These are phyloP conservation scores for Rhodotorula kratochvilovae DNA, from an alignment of 768 basidiomycete genomes.

Conservation along the genomic window DNA sequence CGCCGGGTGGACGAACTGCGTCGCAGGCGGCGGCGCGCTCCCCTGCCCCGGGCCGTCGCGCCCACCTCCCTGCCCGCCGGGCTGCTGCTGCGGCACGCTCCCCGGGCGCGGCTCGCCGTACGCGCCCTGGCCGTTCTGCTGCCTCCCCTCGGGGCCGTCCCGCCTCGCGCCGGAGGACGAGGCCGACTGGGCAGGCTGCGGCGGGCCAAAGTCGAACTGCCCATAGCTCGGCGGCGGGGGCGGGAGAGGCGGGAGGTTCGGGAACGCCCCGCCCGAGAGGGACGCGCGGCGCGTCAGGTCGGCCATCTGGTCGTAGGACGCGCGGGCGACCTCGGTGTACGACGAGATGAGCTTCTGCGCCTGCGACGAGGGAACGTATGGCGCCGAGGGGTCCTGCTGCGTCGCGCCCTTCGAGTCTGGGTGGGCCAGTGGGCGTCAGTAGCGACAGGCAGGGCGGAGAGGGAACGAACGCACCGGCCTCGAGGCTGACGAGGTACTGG, in stretches of 20 bases:
- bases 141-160: background rate
- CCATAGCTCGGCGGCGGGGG: constrained; percentile 25
- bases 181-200: background rate
- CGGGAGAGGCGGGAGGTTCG: constrained; percentile 25
- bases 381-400: constrained; percentile 15
- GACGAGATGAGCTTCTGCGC: constrained; percentile 45
- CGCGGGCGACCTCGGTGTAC: constrained; percentile 61
- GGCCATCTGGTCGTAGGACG: constrained; percentile 70
- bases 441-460: background rate
- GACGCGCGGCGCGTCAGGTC: constrained; percentile 64
- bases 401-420: constrained; percentile 35
- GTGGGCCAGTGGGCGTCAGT: background rate
- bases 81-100: background rate
- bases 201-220: constrained; percentile 26
- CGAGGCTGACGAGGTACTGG: constrained; percentile 70
- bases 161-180: background rate
- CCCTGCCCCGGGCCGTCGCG: background rate
- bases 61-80: background rate
- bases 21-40: background rate
- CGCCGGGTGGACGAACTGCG: constrained; percentile 42
- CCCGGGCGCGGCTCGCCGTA: background rate
- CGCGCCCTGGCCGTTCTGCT: constrained; percentile 48
- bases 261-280: constrained; percentile 22
- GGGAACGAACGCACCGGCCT: constrained; percentile 53
- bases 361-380: constrained; percentile 40